Base-by-base conservation (phyloP, 2,329 filamentous ascomycete species). In the Phialophora macrospora region DNA sequence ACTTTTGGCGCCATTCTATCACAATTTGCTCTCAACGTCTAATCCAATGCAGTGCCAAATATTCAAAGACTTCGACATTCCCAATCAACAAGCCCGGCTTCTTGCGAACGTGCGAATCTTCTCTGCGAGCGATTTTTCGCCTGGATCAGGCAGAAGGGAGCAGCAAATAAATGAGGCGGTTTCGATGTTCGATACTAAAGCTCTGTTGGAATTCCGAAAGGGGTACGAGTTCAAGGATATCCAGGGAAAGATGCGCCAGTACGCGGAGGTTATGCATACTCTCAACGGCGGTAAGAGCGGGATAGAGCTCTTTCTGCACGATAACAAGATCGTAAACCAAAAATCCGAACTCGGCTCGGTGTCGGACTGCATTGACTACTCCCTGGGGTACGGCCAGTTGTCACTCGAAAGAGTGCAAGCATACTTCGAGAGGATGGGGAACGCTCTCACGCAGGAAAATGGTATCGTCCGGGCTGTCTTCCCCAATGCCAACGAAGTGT, bases 181-280 rank as follows among this genome's bases (percentile, higher is more conserved):
- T 70, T 85, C 85, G 44, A 88, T 95, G 65, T 99, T 99, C 73
- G 94, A 98, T 78, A 93, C 89, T 63, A 93, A 93, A 3, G 93
- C 96, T 3, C 80, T 97, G 59, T 86, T 90, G 56, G 95, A 99
- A 76, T 99, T 99, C 72, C 91, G 96, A 77, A 90, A 95, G 74
- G 95, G 92, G 3, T 96, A 96, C 71, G 92, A 95, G 75, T 88
- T 88, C 51, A 91, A 90, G 80, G 94, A 99, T 76, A 88, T 96
- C 61, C 90, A 96, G 70, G 93, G 92, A 1, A 85, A 88, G 61
- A 97, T 98, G 94, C 88, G 85, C 71, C 87, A 90, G 74, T 98
- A 97, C 77, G 93, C 93, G 1, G 88, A 92, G 72, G 93, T 99
- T 17, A 80, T 99, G 63, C 88, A 91, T 64, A 85, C 86, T 1